Evolutionary conservation across 768 basidiomycete species (phyloP), one percentile per base, ranked within the genome.

Genomic region (Tricholomella constricta): DNA sequence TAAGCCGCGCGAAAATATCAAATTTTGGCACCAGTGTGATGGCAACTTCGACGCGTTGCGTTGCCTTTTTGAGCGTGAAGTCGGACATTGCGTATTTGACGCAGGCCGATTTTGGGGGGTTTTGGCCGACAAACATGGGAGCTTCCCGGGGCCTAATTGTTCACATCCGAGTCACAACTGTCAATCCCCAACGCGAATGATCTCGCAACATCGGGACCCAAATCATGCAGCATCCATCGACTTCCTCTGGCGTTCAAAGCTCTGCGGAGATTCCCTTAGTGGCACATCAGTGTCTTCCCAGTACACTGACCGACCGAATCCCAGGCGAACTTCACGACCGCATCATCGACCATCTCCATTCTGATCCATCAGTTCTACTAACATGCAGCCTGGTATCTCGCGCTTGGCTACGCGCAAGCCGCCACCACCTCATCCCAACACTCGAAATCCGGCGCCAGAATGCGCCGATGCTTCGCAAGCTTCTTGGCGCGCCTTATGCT

Each of bases 401-500:
- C 20, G 17, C 50, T 25, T 57, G 56, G 59, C 27, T 57, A 38
- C 29, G 42, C 15, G 41, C 46, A 14, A 51, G 52, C n/a, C 40
- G 56, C n/a, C 44, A 52, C 42, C 56, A 57, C 19, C 44, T 59
- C 34, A 35, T 59, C 22, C 34, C 45, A 5, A 35, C 43, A 19
- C 32, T 54, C 23, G 29, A 46, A 23, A 41, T 60, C 25, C 20
- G 19, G 31, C 55, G 31, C 10, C 26, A 44, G 11, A 51, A 46
- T 25, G 49, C 31, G 10, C 29, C 23, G 1, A 10, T 14, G 6
- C 14, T 48, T 17, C 50, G 23, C 20, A 15, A 6, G 4, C 50
- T 56, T 20, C 50, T 56, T 23, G 26, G 35, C 1, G 23, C 55
- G 5, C 55, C 50, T 6, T 23, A 47, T 35, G 17, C 35, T n/a